These are phyloP conservation scores for Amanita polypyramis DNA, from an alignment of 768 basidiomycete species.

Conservation along the genomic window DNA sequence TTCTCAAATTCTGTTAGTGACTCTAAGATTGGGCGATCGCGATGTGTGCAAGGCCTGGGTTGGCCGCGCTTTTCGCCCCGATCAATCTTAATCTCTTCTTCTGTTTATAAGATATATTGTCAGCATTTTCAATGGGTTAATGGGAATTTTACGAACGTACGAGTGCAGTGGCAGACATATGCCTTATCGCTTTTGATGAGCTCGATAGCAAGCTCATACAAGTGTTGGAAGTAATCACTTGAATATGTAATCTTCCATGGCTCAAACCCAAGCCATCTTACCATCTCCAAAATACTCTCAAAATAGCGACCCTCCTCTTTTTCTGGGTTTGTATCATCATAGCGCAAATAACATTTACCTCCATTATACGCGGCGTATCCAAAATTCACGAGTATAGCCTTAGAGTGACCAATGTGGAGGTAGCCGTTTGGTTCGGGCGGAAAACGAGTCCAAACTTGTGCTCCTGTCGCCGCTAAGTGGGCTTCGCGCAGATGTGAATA, in stretches of 20 bases:
- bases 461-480: conserved; percentile 73
- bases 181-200: conserved; percentile 86
- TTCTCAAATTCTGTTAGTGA: conserved; percentile 81
- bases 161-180: conserved; percentile 93
- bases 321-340: conserved; percentile 98
- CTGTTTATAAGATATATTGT: conserved; percentile 28
- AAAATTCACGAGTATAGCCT: conserved; percentile 97
- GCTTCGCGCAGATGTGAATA: conserved; percentile 65
- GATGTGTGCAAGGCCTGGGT: conserved; percentile 79
- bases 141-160: conserved; percentile 34
- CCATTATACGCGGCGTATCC: conserved; percentile 93
- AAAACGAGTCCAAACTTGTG: conserved; percentile 89
- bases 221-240: conserved; percentile 86
- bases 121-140: conserved; percentile 9
- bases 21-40: conserved; percentile 76
- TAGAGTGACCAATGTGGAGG: conserved; percentile 93
- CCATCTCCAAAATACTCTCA: conserved; percentile 90
- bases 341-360: conserved; percentile 91
- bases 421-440: conserved; percentile 98
- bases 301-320: conserved; percentile 96
- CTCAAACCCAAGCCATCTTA: conserved; percentile 95
- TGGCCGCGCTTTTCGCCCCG: conserved; percentile 79
- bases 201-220: conserved; percentile 82
- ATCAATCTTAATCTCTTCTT: conserved; percentile 85
- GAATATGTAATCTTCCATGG: conserved; percentile 99